Evolutionary conservation across 371 early-diverging fungal genomes (phyloP).

Genomic region (Saksenaea oblongispora): DNA sequence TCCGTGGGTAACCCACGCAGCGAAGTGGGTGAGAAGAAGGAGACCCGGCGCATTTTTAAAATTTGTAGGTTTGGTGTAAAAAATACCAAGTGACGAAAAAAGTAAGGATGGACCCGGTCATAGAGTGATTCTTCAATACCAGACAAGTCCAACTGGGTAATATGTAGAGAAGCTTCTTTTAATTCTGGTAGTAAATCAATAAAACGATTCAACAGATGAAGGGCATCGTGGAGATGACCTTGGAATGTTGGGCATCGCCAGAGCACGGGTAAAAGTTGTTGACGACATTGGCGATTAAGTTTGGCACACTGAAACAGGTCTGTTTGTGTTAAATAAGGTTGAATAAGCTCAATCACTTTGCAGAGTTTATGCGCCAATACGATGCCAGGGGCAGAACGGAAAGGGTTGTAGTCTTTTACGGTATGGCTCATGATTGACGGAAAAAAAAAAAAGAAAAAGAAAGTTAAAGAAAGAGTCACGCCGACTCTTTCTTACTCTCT

Average conservation of each 20-base stretch:
- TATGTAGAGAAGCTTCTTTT: background rate
- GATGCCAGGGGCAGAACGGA: background rate
- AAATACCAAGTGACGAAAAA: conserved; percentile 20
- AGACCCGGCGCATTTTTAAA: conserved; percentile 20
- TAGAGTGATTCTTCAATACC: conserved; percentile 31
- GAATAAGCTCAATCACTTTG: background rate
- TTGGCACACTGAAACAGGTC: background rate
- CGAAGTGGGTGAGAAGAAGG: conserved; percentile 17
- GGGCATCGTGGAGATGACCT: conserved; percentile 18
- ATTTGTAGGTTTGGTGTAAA: conserved; percentile 14
- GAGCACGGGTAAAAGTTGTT: background rate
- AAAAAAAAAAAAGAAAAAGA: background rate
- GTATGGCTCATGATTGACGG: too few species aligned
- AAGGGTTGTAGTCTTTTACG: background rate
- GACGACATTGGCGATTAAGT: background rate
- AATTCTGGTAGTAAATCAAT: conserved; percentile 20
- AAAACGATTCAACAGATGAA: conserved; percentile 30
- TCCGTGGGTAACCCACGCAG: conserved; percentile 4
- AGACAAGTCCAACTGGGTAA: conserved; percentile 22
- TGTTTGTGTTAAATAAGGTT: background rate
- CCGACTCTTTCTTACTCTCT: background rate
- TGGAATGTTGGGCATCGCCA: conserved; percentile 21
- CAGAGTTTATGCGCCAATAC: background rate
- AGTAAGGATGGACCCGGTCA: conserved; percentile 28
- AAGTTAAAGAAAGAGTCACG: background rate